Base-by-base conservation (phyloP, 1,139 yeast genomes). In the Geotrichum siamense region DNA sequence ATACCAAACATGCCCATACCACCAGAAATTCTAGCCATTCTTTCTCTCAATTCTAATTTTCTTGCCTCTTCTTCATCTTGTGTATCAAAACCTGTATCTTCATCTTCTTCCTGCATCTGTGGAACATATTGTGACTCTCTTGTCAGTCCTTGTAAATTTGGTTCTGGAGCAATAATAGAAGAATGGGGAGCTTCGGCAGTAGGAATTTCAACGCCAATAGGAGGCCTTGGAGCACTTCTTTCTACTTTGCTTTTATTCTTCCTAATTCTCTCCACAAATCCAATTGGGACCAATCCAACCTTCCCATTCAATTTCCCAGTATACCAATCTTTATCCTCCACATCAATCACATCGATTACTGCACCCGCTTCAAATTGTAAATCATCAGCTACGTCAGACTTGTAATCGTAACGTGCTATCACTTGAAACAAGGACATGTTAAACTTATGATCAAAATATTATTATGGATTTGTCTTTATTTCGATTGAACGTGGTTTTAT, bases 21-120 rank as follows among this genome's bases (percentile, higher is more conserved):
- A 15, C 89, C 89, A 0, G 97, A 84, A 20, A 93, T 75, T 56
- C 82, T 86, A 16, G 99, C 98, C 96, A 91, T 91, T 53, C 97
- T 76, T 54, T 85, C 96, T 27, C 94, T 81, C 47, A 91, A 70
- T 13, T 80, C 86, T 48, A 82, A 75, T 56, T 94, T 76, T 50
- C 82, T 77, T 15, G 81, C 71, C 53, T 86, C 96, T 60, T 87
- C 97, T 39, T 79, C 82, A 35, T 81, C 89, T 36, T 74, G 72
- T 13, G 70, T 74, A 2, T 64, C 76, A n/a, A n/a, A n/a, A n/a
- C n/a, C n/a, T 25, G 69, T 75, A 1, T 68, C 74, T 2, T 70
- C 74, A 3, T 66, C 67, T 51, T 51, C 45, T 51, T 45, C 29
- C 10, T 23, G 9, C 3, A 22, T 32, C 9, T 16, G n/a, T 13